Evolutionary conservation across 345 rosid species (phyloP).

Genomic region (Melaleuca alternifolia): DNA sequence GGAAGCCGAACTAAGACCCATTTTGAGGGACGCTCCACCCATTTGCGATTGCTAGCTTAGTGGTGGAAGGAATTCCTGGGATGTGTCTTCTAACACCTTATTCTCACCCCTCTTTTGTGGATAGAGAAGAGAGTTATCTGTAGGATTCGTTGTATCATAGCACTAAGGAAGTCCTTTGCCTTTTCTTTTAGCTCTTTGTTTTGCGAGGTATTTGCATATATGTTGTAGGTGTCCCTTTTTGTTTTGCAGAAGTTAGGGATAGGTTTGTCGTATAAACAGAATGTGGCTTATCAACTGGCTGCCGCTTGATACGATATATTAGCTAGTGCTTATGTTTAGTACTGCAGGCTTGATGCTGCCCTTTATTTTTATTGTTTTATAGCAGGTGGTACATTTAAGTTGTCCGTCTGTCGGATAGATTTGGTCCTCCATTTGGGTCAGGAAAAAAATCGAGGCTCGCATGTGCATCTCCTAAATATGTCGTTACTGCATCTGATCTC

Average conservation of each 20-base stretch:
- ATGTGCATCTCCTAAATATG: neutral
- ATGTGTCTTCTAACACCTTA: conserved; percentile 14
- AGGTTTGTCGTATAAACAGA: neutral
- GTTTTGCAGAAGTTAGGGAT: neutral
- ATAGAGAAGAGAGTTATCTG: neutral
- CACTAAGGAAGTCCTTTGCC: neutral
- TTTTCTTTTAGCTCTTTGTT: neutral
- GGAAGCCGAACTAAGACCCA: neutral
- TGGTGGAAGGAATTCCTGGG: neutral
- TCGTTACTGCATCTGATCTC: neutral
- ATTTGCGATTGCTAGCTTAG: neutral
- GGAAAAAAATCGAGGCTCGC: neutral
- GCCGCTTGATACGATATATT: neutral
- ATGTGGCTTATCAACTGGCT: neutral
- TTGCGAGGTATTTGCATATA: neutral
- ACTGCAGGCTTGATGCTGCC: neutral
- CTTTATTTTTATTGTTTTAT: neutral
- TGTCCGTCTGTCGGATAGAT: neutral
- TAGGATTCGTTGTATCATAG: neutral
- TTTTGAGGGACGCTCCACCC: neutral
- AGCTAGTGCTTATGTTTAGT: neutral
- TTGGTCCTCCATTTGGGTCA: neutral
- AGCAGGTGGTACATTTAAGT: neutral
- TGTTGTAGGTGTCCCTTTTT: neutral
- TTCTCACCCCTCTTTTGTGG: neutral